A percentile compares a stretch with the other conserved stretches of the same genome.
phyloP scores from a whole-genome alignment of 345 rosid species.

The Microcos paniculata region DNA sequence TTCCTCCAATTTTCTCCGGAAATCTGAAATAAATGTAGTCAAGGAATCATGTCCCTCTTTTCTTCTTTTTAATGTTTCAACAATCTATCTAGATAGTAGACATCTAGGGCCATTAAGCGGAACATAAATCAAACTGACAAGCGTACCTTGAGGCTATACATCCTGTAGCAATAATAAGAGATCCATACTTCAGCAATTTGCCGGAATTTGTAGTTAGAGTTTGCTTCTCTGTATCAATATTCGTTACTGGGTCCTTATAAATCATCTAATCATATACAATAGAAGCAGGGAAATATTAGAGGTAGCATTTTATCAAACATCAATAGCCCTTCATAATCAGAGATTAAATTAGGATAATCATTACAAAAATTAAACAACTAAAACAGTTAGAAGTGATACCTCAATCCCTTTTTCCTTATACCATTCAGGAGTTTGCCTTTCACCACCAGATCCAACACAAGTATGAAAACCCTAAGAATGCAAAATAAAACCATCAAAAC shows the following conservation, averaged over 20 bases:
- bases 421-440: constrained; percentile 94
- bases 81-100: background rate
- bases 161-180: constrained; percentile 87
- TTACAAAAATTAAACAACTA: background rate
- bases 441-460: constrained; percentile 97
- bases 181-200: constrained; percentile 84
- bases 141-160: constrained; percentile 84
- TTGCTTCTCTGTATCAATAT: constrained; percentile 77
- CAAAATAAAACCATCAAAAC: constrained; percentile 14
- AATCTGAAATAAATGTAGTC: constrained; percentile 44
- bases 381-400: constrained; percentile 37
- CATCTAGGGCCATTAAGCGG: background rate
- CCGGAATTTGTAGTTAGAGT: constrained; percentile 77
- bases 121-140: background rate
- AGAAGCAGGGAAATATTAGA: background rate
- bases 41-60: constrained; percentile 15
- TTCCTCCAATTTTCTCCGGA: constrained; percentile 92
- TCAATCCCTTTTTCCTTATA: constrained; percentile 96
- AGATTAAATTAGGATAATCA: background rate
- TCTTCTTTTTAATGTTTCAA: background rate
- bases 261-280: constrained; percentile 45
- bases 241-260: constrained; percentile 79
- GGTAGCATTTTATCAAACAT: constrained; percentile 1
- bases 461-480: constrained; percentile 83
- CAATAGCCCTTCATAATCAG: background rate